Conservation (phyloP, 2,329 filamentous ascomycete genomes). For the Hymenoscyphus occultus region DNA sequence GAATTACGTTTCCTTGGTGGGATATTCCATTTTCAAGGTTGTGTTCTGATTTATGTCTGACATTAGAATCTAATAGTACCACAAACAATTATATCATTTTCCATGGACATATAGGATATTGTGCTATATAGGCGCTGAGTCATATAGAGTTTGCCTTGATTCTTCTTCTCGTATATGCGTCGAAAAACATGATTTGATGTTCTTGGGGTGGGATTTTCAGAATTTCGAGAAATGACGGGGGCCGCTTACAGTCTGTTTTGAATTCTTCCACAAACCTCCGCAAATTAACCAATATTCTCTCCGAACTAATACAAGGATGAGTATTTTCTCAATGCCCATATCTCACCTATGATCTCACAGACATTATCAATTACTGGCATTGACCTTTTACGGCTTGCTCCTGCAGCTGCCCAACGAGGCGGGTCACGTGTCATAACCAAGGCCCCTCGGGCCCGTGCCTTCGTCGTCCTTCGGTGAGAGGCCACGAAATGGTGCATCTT, state of each 20-base stretch:
- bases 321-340: background rate
- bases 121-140: background rate
- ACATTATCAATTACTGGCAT: background rate
- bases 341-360: background rate
- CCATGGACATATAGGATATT: background rate
- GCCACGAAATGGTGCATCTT: background rate
- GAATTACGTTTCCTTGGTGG: background rate
- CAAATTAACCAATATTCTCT: background rate
- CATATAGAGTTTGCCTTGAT: background rate
- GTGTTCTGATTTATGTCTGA: background rate
- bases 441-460: background rate
- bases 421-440: background rate
- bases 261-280: background rate
- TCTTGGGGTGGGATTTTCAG: background rate
- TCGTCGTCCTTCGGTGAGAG: background rate
- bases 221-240: too few species aligned
- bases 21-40: background rate
- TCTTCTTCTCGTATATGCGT: background rate
- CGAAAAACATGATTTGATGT: background rate
- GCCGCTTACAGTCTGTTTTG: too few species aligned
- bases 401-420: background rate
- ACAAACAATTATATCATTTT: background rate
- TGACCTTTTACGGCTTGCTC: background rate
- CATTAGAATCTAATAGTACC: background rate
- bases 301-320: background rate